phyloP scores from a whole-genome alignment of 2,329 filamentous ascomycete species.

The Alternaria panax region DNA sequence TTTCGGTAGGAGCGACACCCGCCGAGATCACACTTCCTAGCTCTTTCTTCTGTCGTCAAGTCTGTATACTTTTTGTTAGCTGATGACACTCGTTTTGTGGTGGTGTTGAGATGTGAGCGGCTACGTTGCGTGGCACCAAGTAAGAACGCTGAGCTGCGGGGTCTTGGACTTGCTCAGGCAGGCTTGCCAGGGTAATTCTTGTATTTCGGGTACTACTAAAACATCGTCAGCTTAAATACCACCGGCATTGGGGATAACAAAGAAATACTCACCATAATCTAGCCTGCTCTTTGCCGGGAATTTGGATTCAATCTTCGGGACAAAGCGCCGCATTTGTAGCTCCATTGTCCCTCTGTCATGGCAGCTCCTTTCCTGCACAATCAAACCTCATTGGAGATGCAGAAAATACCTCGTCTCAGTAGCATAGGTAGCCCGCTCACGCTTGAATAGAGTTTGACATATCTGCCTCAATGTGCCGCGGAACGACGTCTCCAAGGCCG shows the following conservation, averaged over 20 bases:
- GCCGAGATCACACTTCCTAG: conserved; percentile 2
- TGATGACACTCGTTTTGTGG: conserved; percentile 6
- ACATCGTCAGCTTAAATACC: conserved; percentile 22
- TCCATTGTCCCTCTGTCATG: not conserved
- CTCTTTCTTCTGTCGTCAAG: conserved; percentile 14
- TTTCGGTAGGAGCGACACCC: not conserved
- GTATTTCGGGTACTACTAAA: conserved; percentile 28
- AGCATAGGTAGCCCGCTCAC: not conserved
- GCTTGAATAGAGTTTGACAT: not conserved
- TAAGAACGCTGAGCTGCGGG: conserved; percentile 21
- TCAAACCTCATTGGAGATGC: not conserved
- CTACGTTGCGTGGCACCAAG: conserved; percentile 15
- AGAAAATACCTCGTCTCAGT: not conserved
- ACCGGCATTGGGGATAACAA: not conserved
- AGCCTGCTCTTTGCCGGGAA: not conserved
- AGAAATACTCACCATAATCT: conserved; percentile 24
- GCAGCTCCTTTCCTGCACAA: not conserved
- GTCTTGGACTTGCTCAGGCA: conserved; percentile 11
- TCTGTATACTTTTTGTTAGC: conserved; percentile 11
- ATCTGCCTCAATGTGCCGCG: not conserved
- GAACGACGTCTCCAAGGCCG: not conserved
- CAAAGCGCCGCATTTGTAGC: not conserved
- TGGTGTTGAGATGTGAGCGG: conserved; percentile 9
- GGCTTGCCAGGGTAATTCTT: conserved; percentile 15
- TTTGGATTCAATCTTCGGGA: not conserved